These are phyloP conservation scores for Boletus coccyginus DNA, from an alignment of 768 basidiomycete species.

Conservation along the genomic window DNA sequence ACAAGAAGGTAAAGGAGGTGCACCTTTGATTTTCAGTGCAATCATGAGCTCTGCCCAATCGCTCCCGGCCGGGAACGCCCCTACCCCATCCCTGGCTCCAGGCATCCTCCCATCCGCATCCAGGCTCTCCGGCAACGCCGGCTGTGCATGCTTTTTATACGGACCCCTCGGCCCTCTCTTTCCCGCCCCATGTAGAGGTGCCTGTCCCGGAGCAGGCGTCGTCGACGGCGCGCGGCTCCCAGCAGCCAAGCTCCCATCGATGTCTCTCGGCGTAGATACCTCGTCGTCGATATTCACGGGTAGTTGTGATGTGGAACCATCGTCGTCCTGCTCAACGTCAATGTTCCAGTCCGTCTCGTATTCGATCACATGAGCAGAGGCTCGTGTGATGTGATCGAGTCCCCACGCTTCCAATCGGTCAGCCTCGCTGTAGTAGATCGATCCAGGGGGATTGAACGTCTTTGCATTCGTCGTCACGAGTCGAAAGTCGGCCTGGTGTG, in stretches of 20 bases:
- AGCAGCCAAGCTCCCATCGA: conserved; percentile 41
- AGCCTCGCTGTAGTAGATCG: conserved; percentile 73
- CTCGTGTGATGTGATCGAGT: conserved; percentile 70
- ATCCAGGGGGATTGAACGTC: conserved; percentile 69
- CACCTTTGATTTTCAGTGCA: conserved; percentile 73
- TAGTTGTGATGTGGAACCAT: conserved; percentile 20
- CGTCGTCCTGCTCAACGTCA: conserved; percentile 67
- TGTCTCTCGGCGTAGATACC: conserved; percentile 42
- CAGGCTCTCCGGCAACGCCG: conserved; percentile 42
- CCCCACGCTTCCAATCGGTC: conserved; percentile 69
- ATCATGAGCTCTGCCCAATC: conserved; percentile 75
- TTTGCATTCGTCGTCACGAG: conserved; percentile 75
- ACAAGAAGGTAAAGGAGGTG: background rate
- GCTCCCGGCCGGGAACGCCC: conserved; percentile 66
- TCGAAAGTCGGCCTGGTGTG: conserved; percentile 57
- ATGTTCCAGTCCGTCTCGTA: conserved; percentile 85
- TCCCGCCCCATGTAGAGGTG: background rate
- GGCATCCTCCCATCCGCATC: conserved; percentile 73
- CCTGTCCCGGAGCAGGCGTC: conserved; percentile 33
- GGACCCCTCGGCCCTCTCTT: conserved; percentile 51
- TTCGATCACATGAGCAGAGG: conserved; percentile 71
- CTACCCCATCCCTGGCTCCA: conserved; percentile 74
- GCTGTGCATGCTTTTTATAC: conserved; percentile 49
- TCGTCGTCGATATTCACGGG: conserved; percentile 38
- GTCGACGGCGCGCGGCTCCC: conserved; percentile 47